These are phyloP conservation scores for Geum urbanum DNA, from an alignment of 306 rosid species.

Conservation along the genomic window DNA sequence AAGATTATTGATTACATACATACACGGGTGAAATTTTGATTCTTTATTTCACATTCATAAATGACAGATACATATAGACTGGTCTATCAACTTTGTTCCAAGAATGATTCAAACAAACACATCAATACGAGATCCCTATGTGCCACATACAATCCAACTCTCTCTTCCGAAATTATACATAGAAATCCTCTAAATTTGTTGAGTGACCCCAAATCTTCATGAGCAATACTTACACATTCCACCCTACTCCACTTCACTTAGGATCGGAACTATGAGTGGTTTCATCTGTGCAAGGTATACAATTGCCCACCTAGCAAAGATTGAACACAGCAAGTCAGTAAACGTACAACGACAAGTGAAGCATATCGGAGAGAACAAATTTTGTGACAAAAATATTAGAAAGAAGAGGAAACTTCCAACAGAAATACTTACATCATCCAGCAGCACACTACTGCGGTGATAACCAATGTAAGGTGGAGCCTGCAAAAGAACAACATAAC, in stretches of 20 bases:
- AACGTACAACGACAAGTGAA: background rate
- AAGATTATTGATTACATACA: background rate
- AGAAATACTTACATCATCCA: conserved; percentile 86
- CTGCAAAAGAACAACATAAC: conserved; percentile 32
- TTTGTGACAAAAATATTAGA: background rate
- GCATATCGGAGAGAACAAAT: background rate
- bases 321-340: conserved; percentile 8
- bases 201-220: background rate
- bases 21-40: too few species aligned
- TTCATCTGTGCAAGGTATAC: conserved; percentile 97
- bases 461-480: conserved; percentile 78
- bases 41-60: conserved; percentile 7
- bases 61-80: background rate
- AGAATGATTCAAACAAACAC: conserved; percentile 7
- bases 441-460: conserved; percentile 82
- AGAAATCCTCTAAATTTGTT: conserved; percentile 19
- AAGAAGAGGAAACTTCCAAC: background rate
- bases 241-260: conserved; percentile 66
- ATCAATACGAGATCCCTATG: conserved; percentile 4
- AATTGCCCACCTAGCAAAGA: conserved; percentile 86
- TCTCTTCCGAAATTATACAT: conserved; percentile 26
- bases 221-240: background rate
- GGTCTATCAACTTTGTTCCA: background rate
- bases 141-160: conserved; percentile 6
- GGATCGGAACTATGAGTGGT: conserved; percentile 91